A percentile compares a stretch with the other conserved stretches of the same genome.
phyloP scores from a whole-genome alignment of 192 early-diverging fungal genomes.

The Entomortierella lignicola region DNA sequence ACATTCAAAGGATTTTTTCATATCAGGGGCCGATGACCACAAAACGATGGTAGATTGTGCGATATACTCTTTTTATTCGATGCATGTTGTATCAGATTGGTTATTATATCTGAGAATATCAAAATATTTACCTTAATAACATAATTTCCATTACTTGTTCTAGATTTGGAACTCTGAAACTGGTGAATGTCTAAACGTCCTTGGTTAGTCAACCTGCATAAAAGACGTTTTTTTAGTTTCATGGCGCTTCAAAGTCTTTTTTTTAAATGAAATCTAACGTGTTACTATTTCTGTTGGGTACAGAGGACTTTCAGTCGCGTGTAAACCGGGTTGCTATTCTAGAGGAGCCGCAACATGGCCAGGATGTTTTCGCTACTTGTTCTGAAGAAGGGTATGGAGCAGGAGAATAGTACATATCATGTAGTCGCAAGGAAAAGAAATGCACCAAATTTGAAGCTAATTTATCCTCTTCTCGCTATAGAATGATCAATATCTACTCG shows the following conservation, averaged over 20 bases:
- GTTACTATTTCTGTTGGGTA: not conserved
- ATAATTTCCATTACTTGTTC: not conserved
- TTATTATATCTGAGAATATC: too few species aligned
- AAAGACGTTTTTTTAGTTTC: too few species aligned
- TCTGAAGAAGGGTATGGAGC: constrained; percentile 4
- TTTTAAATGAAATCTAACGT: too few species aligned
- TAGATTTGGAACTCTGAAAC: constrained; percentile 44
- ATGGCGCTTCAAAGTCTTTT: too few species aligned
- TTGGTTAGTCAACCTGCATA: not conserved
- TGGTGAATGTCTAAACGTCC: not conserved
- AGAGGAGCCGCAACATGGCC: not conserved
- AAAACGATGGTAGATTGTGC: constrained; percentile 20
- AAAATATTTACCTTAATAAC: too few species aligned
- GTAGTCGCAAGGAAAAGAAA: constrained; percentile 10
- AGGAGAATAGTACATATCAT: too few species aligned
- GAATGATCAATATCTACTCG: constrained; percentile 15
- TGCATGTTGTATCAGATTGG: not conserved
- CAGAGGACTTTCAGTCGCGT: constrained; percentile 9
- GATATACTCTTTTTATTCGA: too few species aligned
- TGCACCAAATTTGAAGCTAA: not conserved
- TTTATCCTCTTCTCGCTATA: not conserved
- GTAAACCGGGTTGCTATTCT: constrained; percentile 24
- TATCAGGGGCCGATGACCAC: constrained; percentile 31
- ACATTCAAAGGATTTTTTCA: constrained; percentile 26
- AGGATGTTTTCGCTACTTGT: constrained; percentile 41